A percentile compares a stretch with the other conserved stretches of the same genome.
Conservation (phyloP, 2,329 filamentous ascomycete species). For the Claviceps capensis region DNA sequence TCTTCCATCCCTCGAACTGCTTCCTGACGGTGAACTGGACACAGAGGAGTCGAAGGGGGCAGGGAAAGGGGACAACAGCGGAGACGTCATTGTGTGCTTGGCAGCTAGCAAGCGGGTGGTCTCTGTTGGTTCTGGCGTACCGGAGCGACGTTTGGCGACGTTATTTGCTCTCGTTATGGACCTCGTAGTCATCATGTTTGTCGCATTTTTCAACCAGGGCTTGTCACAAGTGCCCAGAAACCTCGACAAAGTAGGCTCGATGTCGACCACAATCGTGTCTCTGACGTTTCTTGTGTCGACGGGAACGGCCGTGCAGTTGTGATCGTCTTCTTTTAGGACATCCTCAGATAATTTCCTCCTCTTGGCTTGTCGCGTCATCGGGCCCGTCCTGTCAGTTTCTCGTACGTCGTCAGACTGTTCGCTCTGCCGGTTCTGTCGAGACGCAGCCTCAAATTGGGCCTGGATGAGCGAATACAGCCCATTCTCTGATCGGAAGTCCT, state of each 20-base stretch:
- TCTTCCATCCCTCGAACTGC: too few relatives aligned
- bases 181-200: too few relatives aligned
- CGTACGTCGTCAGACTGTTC: constrained; percentile 14
- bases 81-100: constrained; percentile 20
- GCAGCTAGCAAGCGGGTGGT: too few relatives aligned
- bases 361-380: constrained; percentile 16
- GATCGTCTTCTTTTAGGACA: too few relatives aligned
- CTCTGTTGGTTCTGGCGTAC: too few relatives aligned
- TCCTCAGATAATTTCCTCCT: constrained; percentile 6
- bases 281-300: not conserved
- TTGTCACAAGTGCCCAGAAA: too few relatives aligned
- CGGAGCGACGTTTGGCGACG: too few relatives aligned
- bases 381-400: constrained; percentile 10
- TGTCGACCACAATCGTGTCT: too few relatives aligned
- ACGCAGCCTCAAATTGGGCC: constrained; percentile 46
- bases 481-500: constrained; percentile 62
- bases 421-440: constrained; percentile 19
- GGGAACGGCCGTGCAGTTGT: not conserved
- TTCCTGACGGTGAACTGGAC: constrained; percentile 22
- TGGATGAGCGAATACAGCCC: constrained; percentile 61
- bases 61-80: constrained; percentile 42
- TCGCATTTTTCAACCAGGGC: too few relatives aligned
- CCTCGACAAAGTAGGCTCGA: too few relatives aligned
- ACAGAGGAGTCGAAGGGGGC: constrained; percentile 38
- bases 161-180: too few relatives aligned